Evolutionary conservation across 1,284 basidiomycete genomes (phyloP).

Genomic region (Melanopsichium pennsylvanicum): DNA sequence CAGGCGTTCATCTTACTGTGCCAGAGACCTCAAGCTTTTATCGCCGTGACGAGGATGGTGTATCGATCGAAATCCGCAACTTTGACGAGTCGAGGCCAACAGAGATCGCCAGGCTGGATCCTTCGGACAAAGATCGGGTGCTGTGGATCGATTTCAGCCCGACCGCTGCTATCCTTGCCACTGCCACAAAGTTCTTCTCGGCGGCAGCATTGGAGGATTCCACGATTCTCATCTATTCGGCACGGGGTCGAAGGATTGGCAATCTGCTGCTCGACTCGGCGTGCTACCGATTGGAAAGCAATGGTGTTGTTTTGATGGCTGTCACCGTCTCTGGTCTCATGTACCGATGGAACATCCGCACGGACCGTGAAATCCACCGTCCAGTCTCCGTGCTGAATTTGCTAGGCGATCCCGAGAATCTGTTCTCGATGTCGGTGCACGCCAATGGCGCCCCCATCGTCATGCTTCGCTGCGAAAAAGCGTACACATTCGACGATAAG

Average conservation of each 20-base stretch:
- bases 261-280: constrained; percentile 51
- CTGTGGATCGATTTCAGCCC: constrained; percentile 89
- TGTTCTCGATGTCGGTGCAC: constrained; percentile 49
- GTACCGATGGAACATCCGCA: constrained; percentile 55
- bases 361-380: constrained; percentile 42
- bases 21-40: constrained; percentile 46
- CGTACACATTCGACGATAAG: constrained; percentile 53
- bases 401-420: constrained; percentile 43
- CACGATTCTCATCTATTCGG: constrained; percentile 54
- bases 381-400: constrained; percentile 48
- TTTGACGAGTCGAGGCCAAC: constrained; percentile 72
- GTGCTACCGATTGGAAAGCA: constrained; percentile 46
- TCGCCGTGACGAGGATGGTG: constrained; percentile 67
- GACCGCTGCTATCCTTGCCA: constrained; percentile 74
- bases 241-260: constrained; percentile 45
- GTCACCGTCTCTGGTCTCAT: constrained; percentile 48
- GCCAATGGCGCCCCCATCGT: constrained; percentile 67
- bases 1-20: constrained; percentile 26
- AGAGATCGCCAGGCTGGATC: constrained; percentile 75
- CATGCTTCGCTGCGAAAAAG: constrained; percentile 52
- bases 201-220: constrained; percentile 69
- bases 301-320: constrained; percentile 49
- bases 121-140: constrained; percentile 69
- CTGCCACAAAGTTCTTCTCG: constrained; percentile 75
- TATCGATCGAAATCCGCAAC: constrained; percentile 81